These are phyloP conservation scores for Lycium ferocissimum DNA, from an alignment of 257 asterid species.

Conservation along the genomic window DNA sequence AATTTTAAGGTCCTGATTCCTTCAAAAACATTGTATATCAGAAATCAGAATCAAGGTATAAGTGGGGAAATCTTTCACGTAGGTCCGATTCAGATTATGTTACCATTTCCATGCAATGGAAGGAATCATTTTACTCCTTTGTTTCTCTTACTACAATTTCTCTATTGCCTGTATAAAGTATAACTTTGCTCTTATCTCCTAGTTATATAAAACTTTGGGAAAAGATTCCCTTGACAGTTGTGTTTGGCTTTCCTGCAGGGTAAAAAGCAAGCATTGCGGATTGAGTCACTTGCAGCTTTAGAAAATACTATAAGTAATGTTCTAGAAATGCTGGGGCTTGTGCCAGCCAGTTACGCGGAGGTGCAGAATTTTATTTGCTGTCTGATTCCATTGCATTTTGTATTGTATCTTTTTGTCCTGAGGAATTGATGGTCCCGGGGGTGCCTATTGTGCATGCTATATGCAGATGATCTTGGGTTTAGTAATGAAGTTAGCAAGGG, in stretches of 20 bases:
- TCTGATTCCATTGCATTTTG: not conserved
- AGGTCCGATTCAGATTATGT: slow-evolving; percentile 6
- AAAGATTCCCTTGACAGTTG: not conserved
- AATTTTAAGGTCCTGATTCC: not conserved
- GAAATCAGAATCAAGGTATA: not conserved
- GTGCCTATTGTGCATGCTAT: slow-evolving; percentile 1
- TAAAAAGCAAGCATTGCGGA: slow-evolving; percentile 76
- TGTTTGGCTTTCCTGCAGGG: slow-evolving; percentile 59
- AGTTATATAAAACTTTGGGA: not conserved
- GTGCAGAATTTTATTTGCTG: slow-evolving; percentile 41
- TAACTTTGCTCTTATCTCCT: not conserved
- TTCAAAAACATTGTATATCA: not conserved
- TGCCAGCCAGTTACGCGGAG: slow-evolving; percentile 76
- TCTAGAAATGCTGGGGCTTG: slow-evolving; percentile 73
- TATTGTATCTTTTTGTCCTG: not conserved
- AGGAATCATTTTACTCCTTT: not conserved
- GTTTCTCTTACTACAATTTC: not conserved
- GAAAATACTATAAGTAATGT: slow-evolving; percentile 59
- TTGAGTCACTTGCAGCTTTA: slow-evolving; percentile 79
- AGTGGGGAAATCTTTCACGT: not conserved
- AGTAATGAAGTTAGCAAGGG: not conserved
- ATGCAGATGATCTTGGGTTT: not conserved
- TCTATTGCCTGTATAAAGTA: not conserved
- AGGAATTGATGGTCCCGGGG: slow-evolving; percentile 17
- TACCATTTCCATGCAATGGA: not conserved